phyloP scores from a whole-genome alignment of 441 rosid genomes.

The Pelargonium citronellum region DNA sequence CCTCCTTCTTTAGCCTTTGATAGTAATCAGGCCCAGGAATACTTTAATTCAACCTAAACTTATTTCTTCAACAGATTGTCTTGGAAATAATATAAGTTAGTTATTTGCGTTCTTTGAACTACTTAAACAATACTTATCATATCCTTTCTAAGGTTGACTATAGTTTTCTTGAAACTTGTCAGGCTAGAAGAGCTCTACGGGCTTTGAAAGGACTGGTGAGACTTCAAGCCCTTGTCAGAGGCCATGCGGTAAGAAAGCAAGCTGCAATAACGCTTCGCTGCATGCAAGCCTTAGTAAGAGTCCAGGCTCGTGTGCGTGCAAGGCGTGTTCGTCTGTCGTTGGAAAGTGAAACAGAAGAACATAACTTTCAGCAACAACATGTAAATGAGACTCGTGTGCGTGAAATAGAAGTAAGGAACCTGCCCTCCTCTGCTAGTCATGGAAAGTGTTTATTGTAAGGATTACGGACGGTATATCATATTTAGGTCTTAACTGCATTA shows the following conservation, averaged over 20 bases:
- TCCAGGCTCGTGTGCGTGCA: conserved; percentile 96
- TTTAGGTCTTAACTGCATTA: conserved; percentile 18
- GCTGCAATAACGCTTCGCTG: conserved; percentile 98
- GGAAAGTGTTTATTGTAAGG: neutral
- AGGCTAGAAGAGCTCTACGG: conserved; percentile 97
- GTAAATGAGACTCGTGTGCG: conserved; percentile 74
- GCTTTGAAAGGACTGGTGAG: conserved; percentile 96
- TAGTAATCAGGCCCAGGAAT: conserved; percentile 1
- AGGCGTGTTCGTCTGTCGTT: conserved; percentile 90
- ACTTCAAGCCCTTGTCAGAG: conserved; percentile 98
- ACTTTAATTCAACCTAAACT: neutral
- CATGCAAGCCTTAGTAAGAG: conserved; percentile 99
- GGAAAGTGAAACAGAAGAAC: conserved; percentile 74
- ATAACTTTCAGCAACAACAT: conserved; percentile 69
- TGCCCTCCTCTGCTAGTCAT: neutral
- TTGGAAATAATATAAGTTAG: neutral
- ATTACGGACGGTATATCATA: too few relatives aligned
- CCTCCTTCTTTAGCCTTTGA: conserved; percentile 5
- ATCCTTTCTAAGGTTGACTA: too few relatives aligned
- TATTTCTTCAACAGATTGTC: too few relatives aligned
- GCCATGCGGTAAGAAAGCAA: conserved; percentile 97
- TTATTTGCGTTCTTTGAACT: neutral
- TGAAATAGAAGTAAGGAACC: conserved; percentile 66
- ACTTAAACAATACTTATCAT: too few relatives aligned
- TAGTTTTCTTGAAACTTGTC: conserved; percentile 17